A percentile compares a stretch with the other conserved stretches of the same genome.
Evolutionary conservation across 768 basidiomycete species (phyloP).

Genomic region (Boletus rex-veris): DNA sequence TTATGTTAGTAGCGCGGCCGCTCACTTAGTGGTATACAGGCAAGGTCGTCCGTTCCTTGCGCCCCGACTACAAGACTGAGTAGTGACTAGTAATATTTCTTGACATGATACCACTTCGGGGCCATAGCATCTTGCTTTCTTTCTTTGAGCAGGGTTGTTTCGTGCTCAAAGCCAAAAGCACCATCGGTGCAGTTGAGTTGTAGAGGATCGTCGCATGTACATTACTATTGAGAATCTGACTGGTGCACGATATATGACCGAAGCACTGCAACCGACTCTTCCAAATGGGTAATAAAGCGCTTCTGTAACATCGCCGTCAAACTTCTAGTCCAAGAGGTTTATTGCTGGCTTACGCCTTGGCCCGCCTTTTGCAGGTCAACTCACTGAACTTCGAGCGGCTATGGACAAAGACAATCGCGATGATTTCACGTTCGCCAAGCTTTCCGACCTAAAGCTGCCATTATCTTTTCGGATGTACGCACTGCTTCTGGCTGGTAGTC

Average conservation of each 20-base stretch:
- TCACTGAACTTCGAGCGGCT: background rate
- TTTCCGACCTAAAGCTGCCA: conserved; percentile 83
- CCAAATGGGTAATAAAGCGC: conserved; percentile 2
- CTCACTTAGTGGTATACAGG: conserved; percentile 37
- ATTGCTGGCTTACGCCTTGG: too few species aligned
- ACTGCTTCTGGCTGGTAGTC: background rate
- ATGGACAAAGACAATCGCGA: conserved; percentile 70
- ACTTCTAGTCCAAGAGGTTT: background rate
- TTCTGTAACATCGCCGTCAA: background rate
- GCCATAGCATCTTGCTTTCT: conserved; percentile 2
- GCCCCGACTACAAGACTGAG: conserved; percentile 79
- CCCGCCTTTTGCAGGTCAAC: background rate
- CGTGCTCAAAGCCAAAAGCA: conserved; percentile 24
- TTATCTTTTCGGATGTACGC: conserved; percentile 82
- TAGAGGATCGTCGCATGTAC: conserved; percentile 18
- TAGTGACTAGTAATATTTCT: conserved; percentile 15
- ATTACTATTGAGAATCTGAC: background rate
- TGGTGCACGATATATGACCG: too few species aligned
- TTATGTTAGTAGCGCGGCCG: background rate
- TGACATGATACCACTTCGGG: conserved; percentile 7
- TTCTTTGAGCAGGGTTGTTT: conserved; percentile 10
- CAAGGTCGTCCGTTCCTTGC: conserved; percentile 87
- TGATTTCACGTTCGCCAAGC: conserved; percentile 90
- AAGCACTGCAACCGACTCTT: background rate
- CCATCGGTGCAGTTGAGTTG: conserved; percentile 21